Evolutionary conservation across 129 eudicot genomes (phyloP).

Genomic region (Logfia minima): DNA sequence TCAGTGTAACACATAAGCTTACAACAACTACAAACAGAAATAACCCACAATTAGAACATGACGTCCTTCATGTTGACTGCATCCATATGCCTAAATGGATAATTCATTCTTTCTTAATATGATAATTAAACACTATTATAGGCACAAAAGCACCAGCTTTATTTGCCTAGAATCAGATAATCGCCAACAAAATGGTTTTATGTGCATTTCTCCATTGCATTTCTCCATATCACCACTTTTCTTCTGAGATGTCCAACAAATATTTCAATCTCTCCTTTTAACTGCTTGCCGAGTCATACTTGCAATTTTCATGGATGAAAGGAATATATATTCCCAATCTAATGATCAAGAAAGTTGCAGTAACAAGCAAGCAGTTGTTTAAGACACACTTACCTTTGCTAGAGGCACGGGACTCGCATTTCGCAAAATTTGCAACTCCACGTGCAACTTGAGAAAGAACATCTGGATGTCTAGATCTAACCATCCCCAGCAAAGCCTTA

Average conservation of each 20-base stretch:
- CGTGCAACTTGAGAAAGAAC: slow-evolving; percentile 99
- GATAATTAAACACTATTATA: neutral
- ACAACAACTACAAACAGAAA: neutral
- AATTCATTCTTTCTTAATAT: neutral
- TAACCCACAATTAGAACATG: neutral
- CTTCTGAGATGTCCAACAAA: no score
- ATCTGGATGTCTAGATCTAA: slow-evolving; percentile 91
- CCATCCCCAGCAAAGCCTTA: slow-evolving; percentile 93
- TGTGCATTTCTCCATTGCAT: no score
- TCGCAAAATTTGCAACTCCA: slow-evolving; percentile 97
- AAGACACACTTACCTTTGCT: slow-evolving; percentile 59
- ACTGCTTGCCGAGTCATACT: neutral
- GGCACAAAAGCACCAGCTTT: neutral
- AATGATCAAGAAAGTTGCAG: neutral
- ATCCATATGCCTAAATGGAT: neutral
- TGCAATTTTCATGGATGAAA: slow-evolving; percentile 11
- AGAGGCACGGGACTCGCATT: slow-evolving; percentile 91
- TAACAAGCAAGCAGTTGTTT: slow-evolving; percentile 1
- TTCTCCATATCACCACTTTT: neutral
- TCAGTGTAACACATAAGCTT: slow-evolving; percentile 14
- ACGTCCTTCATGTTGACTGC: slow-evolving; percentile 1
- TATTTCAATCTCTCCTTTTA: no score
- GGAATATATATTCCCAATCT: neutral
- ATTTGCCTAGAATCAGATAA: no score
- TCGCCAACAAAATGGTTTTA: neutral